A percentile compares a stretch with the other conserved stretches of the same genome.
Conservation (phyloP, 768 basidiomycete genomes). For the Pisolithus albus region DNA sequence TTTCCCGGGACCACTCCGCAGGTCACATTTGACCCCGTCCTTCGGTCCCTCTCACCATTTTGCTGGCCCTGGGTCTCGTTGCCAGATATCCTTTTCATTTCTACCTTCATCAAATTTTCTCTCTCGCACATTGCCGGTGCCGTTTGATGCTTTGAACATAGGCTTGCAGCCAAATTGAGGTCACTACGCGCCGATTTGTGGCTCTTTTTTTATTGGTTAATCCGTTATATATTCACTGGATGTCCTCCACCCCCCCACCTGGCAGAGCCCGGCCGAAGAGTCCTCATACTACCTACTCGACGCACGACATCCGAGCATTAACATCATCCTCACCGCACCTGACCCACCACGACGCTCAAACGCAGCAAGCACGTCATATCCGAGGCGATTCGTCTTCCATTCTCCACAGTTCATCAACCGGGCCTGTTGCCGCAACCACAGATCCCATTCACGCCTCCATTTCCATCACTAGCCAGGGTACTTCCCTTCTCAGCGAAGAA, state of each 20-base stretch:
- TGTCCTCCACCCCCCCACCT: constrained; percentile 20
- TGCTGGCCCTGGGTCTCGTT: not conserved
- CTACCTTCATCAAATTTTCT: not conserved
- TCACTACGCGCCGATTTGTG: constrained; percentile 6
- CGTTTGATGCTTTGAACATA: constrained; percentile 12
- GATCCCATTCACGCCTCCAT: constrained; percentile 9
- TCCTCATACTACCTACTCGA: constrained; percentile 4
- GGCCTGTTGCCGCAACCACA: constrained; percentile 1
- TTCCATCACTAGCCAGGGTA: constrained; percentile 10
- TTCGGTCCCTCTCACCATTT: not conserved
- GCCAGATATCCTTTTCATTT: not conserved
- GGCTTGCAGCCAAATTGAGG: constrained; percentile 3
- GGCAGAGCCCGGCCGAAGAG: constrained; percentile 15
- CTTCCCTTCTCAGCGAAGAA: constrained; percentile 11
- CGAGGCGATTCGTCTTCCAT: not conserved
- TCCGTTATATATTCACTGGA: constrained; percentile 13
- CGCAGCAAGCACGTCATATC: not conserved
- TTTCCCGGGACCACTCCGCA: not conserved
- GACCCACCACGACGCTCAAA: constrained; percentile 5
- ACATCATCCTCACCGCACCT: constrained; percentile 16
- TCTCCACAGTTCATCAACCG: not conserved
- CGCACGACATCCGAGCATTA: constrained; percentile 3
- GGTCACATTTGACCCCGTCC: not conserved
- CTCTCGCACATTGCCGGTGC: constrained; percentile 1
- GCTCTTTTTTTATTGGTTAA: constrained; percentile 21